These are phyloP conservation scores for Stipa capillata DNA, from an alignment of 176 grass and related monocot genomes.

Conservation along the genomic window DNA sequence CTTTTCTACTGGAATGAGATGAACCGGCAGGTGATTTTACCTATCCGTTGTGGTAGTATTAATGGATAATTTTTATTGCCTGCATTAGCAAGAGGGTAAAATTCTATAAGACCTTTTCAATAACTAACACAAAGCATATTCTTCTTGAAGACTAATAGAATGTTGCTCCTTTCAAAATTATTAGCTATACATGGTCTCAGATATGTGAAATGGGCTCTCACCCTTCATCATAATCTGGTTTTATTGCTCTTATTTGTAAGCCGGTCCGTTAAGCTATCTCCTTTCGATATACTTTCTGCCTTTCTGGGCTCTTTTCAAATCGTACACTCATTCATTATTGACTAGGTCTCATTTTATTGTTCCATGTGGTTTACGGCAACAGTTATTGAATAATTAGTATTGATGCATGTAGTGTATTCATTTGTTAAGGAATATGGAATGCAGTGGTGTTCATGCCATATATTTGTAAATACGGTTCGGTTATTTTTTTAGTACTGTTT, in stretches of 20 bases:
- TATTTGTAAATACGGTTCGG: not conserved
- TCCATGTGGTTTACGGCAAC: not conserved
- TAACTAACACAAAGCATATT: not conserved
- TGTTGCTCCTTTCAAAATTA: no score
- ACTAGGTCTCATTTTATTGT: constrained; percentile 3
- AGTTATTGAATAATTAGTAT: not conserved
- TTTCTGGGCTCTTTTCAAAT: not conserved
- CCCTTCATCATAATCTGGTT: not conserved
- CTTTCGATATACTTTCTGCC: not conserved
- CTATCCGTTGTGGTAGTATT: not conserved
- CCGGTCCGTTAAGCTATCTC: not conserved
- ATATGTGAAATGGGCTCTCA: not conserved
- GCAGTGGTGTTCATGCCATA: not conserved
- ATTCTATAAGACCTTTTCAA: not conserved
- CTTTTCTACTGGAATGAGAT: constrained; percentile 95
- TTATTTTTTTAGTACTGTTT: not conserved
- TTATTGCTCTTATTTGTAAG: not conserved
- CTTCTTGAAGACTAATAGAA: not conserved
- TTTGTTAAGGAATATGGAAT: not conserved
- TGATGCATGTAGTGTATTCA: not conserved
- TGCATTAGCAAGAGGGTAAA: not conserved
- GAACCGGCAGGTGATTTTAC: constrained; percentile 66
- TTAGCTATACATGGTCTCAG: not conserved
- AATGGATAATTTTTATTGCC: not conserved
- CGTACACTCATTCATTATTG: not conserved